Base-by-base conservation (phyloP, 495 filamentous ascomycete species). In the Daldinia grandis region DNA sequence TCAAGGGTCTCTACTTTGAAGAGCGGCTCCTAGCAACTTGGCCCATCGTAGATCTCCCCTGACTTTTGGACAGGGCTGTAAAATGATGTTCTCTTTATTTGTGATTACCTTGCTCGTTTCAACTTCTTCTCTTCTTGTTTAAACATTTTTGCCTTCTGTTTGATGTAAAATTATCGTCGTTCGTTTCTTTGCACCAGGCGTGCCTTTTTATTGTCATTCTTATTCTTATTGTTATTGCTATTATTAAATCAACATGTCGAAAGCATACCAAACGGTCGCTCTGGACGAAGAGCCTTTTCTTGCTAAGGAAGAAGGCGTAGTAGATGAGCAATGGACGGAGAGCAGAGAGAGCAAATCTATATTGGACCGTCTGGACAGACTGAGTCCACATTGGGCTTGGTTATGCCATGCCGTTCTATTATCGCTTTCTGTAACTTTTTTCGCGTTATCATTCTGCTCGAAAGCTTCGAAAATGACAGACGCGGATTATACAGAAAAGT, bases 331-430 rank as follows among this genome's bases (percentile, higher is more conserved):
- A 64, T 70, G 71, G 51, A 58, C 40, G 37, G 74, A 61, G 27
- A 28, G 25, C 57, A 57, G 47, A 40, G 62, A 37, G 3, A 62
- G 31, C 12, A 53, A 62, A 42, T 61, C 25, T 21, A 49, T 74
- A 42, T 58, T 53, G 47, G 40, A 62, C 24, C 19, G 27, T 27
- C 14, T 68, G 24, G 60, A 37, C 40, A 73, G 27, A 28, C 44
- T 76, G 21, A 73, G 72, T 19, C 59, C 71, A 42, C 73, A 75
- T 64, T 83, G 82, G 81, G 65, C 78, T 58, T 86, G 83, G 82
- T 61, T 84, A 17, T 74, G 70, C 9, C 83, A 85, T 56, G 79
- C 78, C 50, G 62, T 81, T 33, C 74, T 86, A 9, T 66, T 85
- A 24, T 79, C 80, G 5, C 31, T 78, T 12, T 84, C 82, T 4